Evolutionary conservation across 495 filamentous ascomycete genomes (phyloP).

Genomic region (Penicillium chermesinum): DNA sequence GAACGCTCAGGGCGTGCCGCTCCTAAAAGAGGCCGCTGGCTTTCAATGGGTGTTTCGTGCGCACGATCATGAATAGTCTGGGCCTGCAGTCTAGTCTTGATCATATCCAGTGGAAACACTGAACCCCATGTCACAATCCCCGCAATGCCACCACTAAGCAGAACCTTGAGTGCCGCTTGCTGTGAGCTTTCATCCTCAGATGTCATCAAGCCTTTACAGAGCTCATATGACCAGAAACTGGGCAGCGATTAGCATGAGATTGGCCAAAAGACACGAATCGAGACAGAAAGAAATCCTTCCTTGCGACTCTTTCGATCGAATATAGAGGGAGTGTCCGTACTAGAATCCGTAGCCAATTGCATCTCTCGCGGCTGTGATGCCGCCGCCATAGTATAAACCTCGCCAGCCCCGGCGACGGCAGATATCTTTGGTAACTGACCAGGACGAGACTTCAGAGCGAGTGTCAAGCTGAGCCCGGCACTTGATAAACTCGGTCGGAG

Average conservation of each 20-base stretch:
- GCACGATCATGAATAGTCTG: conserved; percentile 39
- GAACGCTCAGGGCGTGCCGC: conserved; percentile 33
- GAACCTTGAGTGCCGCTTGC: conserved; percentile 54
- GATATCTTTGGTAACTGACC: conserved; percentile 57
- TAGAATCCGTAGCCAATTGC: conserved; percentile 90
- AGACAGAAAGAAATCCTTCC: background rate
- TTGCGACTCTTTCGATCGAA: no score
- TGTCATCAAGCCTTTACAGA: conserved; percentile 53
- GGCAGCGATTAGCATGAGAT: conserved; percentile 8
- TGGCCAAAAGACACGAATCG: background rate
- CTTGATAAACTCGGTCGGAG: conserved; percentile 85
- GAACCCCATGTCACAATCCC: conserved; percentile 81
- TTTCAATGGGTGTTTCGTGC: conserved; percentile 23
- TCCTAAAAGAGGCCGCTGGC: conserved; percentile 21
- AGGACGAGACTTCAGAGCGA: conserved; percentile 44
- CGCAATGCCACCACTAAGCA: conserved; percentile 80
- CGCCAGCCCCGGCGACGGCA: conserved; percentile 55
- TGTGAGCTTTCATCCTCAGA: conserved; percentile 33
- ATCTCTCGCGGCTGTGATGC: conserved; percentile 73
- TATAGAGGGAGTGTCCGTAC: conserved; percentile 37
- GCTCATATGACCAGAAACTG: conserved; percentile 82
- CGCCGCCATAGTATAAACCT: conserved; percentile 73
- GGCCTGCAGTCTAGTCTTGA: conserved; percentile 82
- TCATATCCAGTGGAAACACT: conserved; percentile 81
- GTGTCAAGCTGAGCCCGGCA: conserved; percentile 66